These are phyloP conservation scores for Thelonectria discophora DNA, from an alignment of 2,329 filamentous ascomycete genomes.

Conservation along the genomic window DNA sequence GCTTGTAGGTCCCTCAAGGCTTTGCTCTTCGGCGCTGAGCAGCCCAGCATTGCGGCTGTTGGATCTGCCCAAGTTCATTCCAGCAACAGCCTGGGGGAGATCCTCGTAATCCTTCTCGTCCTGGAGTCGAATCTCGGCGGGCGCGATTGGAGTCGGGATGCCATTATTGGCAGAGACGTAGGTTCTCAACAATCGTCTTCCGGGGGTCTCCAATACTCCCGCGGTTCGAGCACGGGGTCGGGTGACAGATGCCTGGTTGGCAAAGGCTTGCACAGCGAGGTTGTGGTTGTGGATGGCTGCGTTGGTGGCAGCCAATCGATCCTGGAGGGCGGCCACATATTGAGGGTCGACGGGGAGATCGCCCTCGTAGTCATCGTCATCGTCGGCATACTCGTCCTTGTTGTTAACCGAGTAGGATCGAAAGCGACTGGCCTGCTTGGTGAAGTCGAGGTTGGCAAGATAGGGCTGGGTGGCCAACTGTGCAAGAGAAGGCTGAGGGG, in stretches of 20 bases:
- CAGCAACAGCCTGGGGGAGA: constrained; percentile 82
- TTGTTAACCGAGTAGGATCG: constrained; percentile 98
- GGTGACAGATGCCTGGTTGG: constrained; percentile 80
- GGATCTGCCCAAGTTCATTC: constrained; percentile 75
- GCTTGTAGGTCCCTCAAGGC: constrained; percentile 87
- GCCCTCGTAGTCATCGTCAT: constrained; percentile 78
- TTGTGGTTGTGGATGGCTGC: constrained; percentile 89
- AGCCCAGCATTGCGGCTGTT: constrained; percentile 73
- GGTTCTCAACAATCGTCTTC: constrained; percentile 70
- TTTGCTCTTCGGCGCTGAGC: constrained; percentile 78
- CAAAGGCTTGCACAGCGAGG: constrained; percentile 90
- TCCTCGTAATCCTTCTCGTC: constrained; percentile 84
- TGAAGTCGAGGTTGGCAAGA: constrained; percentile 77
- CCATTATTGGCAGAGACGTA: constrained; percentile 77
- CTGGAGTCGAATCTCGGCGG: constrained; percentile 76
- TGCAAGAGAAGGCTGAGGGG: constrained; percentile 81
- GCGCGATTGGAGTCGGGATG: constrained; percentile 78
- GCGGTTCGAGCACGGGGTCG: constrained; percentile 91
- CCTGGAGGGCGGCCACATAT: constrained; percentile 69
- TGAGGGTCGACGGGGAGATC: constrained; percentile 63
- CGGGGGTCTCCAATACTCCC: constrained; percentile 84
- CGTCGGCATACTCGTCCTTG: constrained; percentile 94
- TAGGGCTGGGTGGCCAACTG: constrained; percentile 76
- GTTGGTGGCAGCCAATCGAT: constrained; percentile 70
- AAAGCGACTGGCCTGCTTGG: constrained; percentile 85